A percentile compares a stretch with the other conserved stretches of the same genome.
phyloP scores from a whole-genome alignment of 192 early-diverging fungal genomes.

The Endogone sp. region DNA sequence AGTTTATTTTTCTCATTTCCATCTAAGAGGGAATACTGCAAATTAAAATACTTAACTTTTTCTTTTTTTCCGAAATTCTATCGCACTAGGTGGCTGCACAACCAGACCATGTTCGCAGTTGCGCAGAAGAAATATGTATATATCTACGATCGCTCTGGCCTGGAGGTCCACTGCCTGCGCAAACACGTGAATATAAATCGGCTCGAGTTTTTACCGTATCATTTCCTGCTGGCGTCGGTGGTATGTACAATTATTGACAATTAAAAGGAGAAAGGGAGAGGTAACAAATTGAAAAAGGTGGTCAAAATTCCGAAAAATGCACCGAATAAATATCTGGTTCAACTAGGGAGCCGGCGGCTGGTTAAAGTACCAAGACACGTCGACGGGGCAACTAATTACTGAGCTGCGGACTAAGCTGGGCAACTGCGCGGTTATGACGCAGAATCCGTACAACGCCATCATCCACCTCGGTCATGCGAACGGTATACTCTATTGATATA shows the following conservation, averaged over 20 bases:
- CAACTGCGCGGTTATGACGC: slow-evolving; percentile 74
- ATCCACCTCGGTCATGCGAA: slow-evolving; percentile 90
- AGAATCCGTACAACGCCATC: slow-evolving; percentile 89
- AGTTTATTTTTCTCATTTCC: too few relatives aligned
- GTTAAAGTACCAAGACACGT: slow-evolving; percentile 92
- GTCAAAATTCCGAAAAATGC: neutral
- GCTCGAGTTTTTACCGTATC: slow-evolving; percentile 90
- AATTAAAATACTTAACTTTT: neutral
- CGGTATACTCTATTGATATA: slow-evolving; percentile 35
- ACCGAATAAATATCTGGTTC: neutral
- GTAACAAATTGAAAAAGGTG: too few relatives aligned
- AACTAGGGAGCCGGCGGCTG: slow-evolving; percentile 69
- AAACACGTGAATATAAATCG: slow-evolving; percentile 78
- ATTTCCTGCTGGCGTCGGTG: slow-evolving; percentile 83
- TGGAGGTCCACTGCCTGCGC: slow-evolving; percentile 85
- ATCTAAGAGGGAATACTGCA: too few relatives aligned
- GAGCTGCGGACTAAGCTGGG: slow-evolving; percentile 78
- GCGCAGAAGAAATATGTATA: slow-evolving; percentile 95
- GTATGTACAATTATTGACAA: slow-evolving; percentile 22
- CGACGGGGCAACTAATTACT: slow-evolving; percentile 80
- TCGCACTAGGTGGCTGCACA: slow-evolving; percentile 80
- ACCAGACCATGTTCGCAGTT: slow-evolving; percentile 89
- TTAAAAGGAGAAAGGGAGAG: neutral
- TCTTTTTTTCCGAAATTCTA: neutral
- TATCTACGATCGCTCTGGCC: slow-evolving; percentile 89